Evolutionary conservation across 2,329 filamentous ascomycete genomes (phyloP), one percentile per base, ranked within the genome.

Genomic region (Calonectria pseudoturangicola): DNA sequence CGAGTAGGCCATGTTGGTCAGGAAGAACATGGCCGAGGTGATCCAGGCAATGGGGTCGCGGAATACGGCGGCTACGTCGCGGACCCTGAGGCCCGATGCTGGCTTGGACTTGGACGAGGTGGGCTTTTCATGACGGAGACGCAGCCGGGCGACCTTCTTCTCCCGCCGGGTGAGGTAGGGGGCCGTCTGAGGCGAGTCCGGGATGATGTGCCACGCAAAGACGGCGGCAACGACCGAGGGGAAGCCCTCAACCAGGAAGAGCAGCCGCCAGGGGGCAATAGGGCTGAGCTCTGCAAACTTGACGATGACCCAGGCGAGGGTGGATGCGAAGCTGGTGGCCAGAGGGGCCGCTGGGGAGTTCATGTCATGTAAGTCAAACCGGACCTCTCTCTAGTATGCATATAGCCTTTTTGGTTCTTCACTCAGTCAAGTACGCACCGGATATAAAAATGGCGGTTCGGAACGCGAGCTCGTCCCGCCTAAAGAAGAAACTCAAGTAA

Each of bases 381-480:
- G 7, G 7, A 25, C n/a, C 45, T 39, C 21, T 21, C 21, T 21
- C 21, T 21, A 21, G 21, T 21, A 21, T 21, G 21, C 21, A 21
- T 21, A 21, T 70, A 56, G 71, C 68, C 9, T 73, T 13, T 25
- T 8, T 73, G 12, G 28, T 18, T 10, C 58, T 13, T 27, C 10
- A 36, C 41, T 16, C 18, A 30, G 33, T 21, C 5, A 13, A 50
- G 33, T 7, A 80, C 84, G 60, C 79, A 88, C 87, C 94, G 0
- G 94, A 95, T 67, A 98, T 92, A 84, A 98, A 97, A 2, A 98
- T 89, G 27, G 95, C 96, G 0, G 94, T 97, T 45, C 96, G 88
- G 73, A 97, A 93, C 0, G 96, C 96, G 41, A 98, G 86, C 83
- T 98, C 96, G 54, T 90, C 85, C 43, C 90, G 83, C 78, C 87